phyloP scores from a whole-genome alignment of 176 grass and related monocot genomes.

The Oryza brachyantha region DNA sequence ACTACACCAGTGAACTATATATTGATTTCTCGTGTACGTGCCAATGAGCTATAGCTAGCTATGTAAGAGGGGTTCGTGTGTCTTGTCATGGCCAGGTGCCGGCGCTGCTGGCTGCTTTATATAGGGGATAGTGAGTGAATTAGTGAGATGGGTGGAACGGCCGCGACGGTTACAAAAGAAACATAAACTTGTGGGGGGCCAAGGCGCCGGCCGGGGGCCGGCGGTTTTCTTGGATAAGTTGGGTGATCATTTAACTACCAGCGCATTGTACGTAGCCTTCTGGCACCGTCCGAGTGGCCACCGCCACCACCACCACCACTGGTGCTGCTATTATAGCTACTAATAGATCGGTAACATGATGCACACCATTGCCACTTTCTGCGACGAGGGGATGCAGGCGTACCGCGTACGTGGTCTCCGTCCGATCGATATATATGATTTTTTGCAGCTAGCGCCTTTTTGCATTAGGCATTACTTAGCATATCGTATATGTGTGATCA shows the following conservation, averaged over 20 bases:
- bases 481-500: neutral
- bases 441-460: neutral
- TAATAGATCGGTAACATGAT: neutral
- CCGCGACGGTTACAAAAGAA: constrained; percentile 36
- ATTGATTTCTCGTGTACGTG: neutral
- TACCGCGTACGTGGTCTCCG: neutral
- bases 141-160: neutral
- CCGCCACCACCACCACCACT: constrained; percentile 6
- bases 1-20: too few relatives aligned
- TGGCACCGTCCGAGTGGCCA: constrained; percentile 34
- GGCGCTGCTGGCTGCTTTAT: constrained; percentile 34
- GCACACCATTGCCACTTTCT: neutral
- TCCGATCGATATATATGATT: neutral
- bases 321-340: neutral
- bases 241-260: constrained; percentile 16
- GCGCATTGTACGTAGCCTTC: constrained; percentile 17
- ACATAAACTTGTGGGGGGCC: neutral
- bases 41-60: neutral
- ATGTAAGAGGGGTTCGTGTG: neutral
- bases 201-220: neutral
- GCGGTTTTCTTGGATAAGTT: constrained; percentile 32
- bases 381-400: neutral
- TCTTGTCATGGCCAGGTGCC: constrained; percentile 20
- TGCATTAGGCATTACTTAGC: neutral
- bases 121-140: neutral